Evolutionary conservation across 306 rosid genomes (phyloP).

Genomic region (Vigna mungo): DNA sequence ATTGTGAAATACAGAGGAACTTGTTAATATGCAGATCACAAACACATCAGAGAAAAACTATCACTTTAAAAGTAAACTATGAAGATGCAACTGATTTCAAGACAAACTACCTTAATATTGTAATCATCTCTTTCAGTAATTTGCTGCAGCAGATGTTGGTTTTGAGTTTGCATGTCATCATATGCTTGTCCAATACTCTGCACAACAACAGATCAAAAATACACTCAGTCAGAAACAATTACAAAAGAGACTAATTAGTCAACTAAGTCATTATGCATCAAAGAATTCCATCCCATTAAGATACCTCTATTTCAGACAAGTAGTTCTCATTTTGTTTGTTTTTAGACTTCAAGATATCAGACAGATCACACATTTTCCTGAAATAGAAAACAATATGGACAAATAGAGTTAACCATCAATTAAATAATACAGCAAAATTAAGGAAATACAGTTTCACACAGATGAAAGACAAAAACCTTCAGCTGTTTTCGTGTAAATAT

Average conservation of each 20-base stretch:
- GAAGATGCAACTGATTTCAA: slow-evolving; percentile 18
- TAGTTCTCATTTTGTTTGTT: slow-evolving; percentile 88
- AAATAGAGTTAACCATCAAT: slow-evolving; percentile 13
- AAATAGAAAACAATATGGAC: slow-evolving; percentile 41
- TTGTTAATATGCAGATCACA: too few species aligned
- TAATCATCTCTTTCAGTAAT: slow-evolving; percentile 98
- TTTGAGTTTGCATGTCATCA: slow-evolving; percentile 98
- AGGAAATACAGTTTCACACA: slow-evolving; percentile 28
- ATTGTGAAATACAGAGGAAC: too few species aligned
- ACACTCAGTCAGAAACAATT: not conserved
- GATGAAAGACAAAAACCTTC: not conserved
- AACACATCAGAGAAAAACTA: not conserved
- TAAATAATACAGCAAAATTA: not conserved
- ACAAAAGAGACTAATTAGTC: slow-evolving; percentile 4
- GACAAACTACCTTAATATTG: slow-evolving; percentile 82
- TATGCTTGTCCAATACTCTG: slow-evolving; percentile 98
- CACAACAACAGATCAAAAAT: slow-evolving; percentile 35
- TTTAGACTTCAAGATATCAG: slow-evolving; percentile 77
- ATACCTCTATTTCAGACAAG: slow-evolving; percentile 95
- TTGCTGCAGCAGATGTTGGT: slow-evolving; percentile 95
- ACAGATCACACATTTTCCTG: slow-evolving; percentile 67
- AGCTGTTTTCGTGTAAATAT: slow-evolving; percentile 18
- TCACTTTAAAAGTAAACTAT: slow-evolving; percentile 18
- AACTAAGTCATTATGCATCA: slow-evolving; percentile 13
- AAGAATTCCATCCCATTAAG: slow-evolving; percentile 36